These are phyloP conservation scores for Neocatenulostroma microsporum DNA, from an alignment of 2,329 filamentous ascomycete species.

Conservation along the genomic window DNA sequence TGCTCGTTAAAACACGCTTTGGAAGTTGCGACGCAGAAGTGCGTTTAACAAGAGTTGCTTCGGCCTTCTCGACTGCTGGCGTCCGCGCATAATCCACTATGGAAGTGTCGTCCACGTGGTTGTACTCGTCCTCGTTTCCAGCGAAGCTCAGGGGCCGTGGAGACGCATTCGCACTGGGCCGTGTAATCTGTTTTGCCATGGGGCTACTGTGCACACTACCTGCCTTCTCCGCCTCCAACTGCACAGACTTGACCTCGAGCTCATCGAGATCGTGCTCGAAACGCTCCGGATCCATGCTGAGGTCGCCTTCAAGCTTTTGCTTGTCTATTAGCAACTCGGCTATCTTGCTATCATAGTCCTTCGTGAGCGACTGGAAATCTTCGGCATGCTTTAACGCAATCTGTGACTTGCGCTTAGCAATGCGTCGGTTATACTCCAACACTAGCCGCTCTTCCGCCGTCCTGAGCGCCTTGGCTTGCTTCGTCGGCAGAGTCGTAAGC, in stretches of 20 bases:
- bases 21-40: conserved; percentile 1
- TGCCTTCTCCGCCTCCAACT: conserved; percentile 19
- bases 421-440: conserved; percentile 25
- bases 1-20: conserved; percentile 15
- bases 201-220: conserved; percentile 15
- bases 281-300: conserved; percentile 24
- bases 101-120: no score
- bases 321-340: conserved; percentile 23
- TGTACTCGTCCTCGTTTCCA: no score
- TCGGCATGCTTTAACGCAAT: conserved; percentile 30
- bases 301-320: conserved; percentile 25
- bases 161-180: no score
- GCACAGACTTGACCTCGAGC: conserved; percentile 19
- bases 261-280: conserved; percentile 28
- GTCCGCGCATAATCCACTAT: no score
- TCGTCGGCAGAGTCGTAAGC: conserved; percentile 16
- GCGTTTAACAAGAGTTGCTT: no score
- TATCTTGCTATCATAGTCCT: conserved; percentile 29
- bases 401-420: conserved; percentile 29
- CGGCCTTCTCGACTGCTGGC: no score
- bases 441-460: conserved; percentile 27
- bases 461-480: conserved; percentile 20
- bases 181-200: background rate
- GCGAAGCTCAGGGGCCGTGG: no score
- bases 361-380: conserved; percentile 26